These are phyloP conservation scores for Dentipellis fragilis DNA, from an alignment of 768 basidiomycete genomes.

Conservation along the genomic window DNA sequence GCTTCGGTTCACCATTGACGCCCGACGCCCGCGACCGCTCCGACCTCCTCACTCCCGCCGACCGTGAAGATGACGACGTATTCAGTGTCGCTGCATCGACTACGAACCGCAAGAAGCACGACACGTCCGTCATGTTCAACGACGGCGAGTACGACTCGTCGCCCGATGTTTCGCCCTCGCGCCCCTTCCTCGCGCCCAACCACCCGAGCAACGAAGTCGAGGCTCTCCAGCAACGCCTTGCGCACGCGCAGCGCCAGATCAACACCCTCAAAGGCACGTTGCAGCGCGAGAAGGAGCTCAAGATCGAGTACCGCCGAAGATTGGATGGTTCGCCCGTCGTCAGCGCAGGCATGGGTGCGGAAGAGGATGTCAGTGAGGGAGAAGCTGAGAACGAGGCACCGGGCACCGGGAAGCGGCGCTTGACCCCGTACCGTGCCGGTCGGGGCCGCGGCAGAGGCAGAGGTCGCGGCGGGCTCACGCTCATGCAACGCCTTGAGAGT, in stretches of 20 bases:
- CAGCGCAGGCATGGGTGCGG: conserved; percentile 31
- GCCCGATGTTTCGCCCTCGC: conserved; percentile 53
- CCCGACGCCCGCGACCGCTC: conserved; percentile 36
- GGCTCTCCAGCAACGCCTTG: conserved; percentile 67
- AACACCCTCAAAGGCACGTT: conserved; percentile 71
- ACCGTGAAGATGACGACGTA: conserved; percentile 50
- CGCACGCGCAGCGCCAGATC: conserved; percentile 82
- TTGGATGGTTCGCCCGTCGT: conserved; percentile 37
- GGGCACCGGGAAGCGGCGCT: conserved; percentile 7
- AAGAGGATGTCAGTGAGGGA: conserved; percentile 37
- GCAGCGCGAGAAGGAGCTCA: conserved; percentile 75
- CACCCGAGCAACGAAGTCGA: conserved; percentile 78
- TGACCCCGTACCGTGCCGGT: conserved; percentile 7
- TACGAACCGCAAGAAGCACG: conserved; percentile 40
- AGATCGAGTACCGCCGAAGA: conserved; percentile 50
- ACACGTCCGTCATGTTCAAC: conserved; percentile 37
- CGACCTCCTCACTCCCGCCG: conserved; percentile 41
- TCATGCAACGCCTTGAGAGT: conserved; percentile 12
- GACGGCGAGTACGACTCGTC: conserved; percentile 38
- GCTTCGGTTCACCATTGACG: conserved; percentile 66
- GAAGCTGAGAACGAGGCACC: conserved; percentile 22
- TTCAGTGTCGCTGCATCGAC: conserved; percentile 53
- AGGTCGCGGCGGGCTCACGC: conserved; percentile 11
- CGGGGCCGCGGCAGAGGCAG: conserved; percentile 14
- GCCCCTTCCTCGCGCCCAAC: conserved; percentile 58